Evolutionary conservation across 2,329 filamentous ascomycete genomes (phyloP), one percentile per base, ranked within the genome.

Genomic region (Microdochium bolleyi): DNA sequence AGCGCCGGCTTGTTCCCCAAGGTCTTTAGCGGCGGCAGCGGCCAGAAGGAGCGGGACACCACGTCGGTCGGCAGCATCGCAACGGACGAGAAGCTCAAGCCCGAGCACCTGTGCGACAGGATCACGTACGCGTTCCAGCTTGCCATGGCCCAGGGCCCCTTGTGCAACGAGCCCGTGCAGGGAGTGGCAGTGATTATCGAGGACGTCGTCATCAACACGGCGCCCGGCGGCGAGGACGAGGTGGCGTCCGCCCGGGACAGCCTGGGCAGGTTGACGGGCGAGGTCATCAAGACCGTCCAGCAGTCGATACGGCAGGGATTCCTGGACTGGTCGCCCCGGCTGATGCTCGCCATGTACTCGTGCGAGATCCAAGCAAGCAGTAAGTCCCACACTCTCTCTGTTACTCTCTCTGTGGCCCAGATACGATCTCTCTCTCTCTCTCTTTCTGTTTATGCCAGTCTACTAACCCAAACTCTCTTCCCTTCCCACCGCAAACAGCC

Each of bases 281-380:
- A 97, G 71, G 83, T 95, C 48, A 96, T 99, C 73, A 91, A 91
- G 68, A 87, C 88, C 0, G 85, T 92, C 19, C 89, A 92, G 60
- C 84, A 89, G 48, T 82, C 85, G n/a, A 90, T 99, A 56, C 82
- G 86, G 50, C 77, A 85, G 57, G 92, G 86, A 22, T 96, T 97
- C 75, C 76, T 96, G 19, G 94, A 97, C 75, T 99, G 94, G 94
- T 92, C 87, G 38, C 89, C 94, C 0, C 85, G 94, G n/a, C 82
- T 99, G 60, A 83, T 97, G 73, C 83, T 99, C 48, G 94, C 94
- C 51, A 97, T 97, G 90, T 99, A 99, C 74, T 90, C 84, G 52
- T 96, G 92, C 67, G 94, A 97, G 67, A 97, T 99, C 63, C 94
- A 97, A 78, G 91, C 92, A 27, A 92, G 89, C 22, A 92, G 83